These are phyloP conservation scores for Ceratobasidium sp. DNA, from an alignment of 1,284 basidiomycete species.

Conservation along the genomic window DNA sequence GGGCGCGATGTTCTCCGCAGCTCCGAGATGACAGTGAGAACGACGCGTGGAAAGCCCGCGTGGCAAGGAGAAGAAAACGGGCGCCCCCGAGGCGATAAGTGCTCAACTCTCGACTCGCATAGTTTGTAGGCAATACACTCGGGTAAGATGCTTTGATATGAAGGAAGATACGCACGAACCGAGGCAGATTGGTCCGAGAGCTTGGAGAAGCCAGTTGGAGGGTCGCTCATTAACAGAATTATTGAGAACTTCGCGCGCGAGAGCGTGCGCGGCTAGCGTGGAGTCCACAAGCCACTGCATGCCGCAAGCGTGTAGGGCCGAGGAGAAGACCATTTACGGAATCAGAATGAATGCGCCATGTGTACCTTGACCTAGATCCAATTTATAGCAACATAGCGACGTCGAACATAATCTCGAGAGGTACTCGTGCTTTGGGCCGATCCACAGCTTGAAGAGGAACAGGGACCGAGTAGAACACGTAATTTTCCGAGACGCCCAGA, in stretches of 20 bases:
- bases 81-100: conserved; percentile 20
- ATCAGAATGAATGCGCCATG: background rate
- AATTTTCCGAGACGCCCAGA: conserved; percentile 15
- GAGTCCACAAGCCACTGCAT: too few relatives aligned
- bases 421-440: background rate
- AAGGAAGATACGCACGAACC: background rate
- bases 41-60: background rate
- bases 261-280: too few relatives aligned
- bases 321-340: background rate
- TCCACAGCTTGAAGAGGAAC: background rate
- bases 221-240: background rate
- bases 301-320: background rate
- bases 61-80: conserved; percentile 27
- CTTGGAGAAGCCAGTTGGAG: background rate
- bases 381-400: conserved; percentile 10
- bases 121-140: background rate
- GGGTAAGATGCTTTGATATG: background rate
- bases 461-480: background rate
- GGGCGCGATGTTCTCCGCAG: conserved; percentile 7
- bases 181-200: background rate
- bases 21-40: conserved; percentile 3
- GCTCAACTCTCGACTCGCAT: background rate
- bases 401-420: background rate
- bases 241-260: too few relatives aligned
- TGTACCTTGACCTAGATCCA: background rate